Percentiles rank a stretch among this genome's conserved stretches.
These are phyloP conservation scores for Populus euphratica DNA, from an alignment of 345 rosid species.

Conservation along the genomic window DNA sequence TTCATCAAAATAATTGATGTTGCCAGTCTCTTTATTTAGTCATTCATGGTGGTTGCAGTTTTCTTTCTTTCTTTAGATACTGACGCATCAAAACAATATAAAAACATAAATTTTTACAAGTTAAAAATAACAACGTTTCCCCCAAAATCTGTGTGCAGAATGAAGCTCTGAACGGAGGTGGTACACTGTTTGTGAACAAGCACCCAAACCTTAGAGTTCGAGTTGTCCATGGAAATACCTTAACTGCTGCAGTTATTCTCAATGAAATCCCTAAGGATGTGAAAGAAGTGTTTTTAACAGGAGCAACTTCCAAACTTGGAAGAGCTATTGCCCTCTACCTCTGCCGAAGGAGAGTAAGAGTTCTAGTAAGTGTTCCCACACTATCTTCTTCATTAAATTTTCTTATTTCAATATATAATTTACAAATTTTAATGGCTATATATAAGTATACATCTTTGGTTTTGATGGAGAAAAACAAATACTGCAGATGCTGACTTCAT, in stretches of 20 bases:
- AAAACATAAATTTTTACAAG: background rate
- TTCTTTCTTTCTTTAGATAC: too few relatives aligned
- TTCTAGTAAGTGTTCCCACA: constrained; percentile 54
- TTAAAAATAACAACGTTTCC: background rate
- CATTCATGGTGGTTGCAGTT: too few relatives aligned
- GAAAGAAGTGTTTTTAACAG: constrained; percentile 79
- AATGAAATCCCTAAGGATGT: constrained; percentile 69
- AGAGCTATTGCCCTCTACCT: constrained; percentile 96
- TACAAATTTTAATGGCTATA: too few relatives aligned
- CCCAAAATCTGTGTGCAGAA: constrained; percentile 42
- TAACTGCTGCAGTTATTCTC: constrained; percentile 92
- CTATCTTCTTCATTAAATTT: background rate
- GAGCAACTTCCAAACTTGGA: constrained; percentile 98
- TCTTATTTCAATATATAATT: background rate
- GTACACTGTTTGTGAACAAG: constrained; percentile 81
- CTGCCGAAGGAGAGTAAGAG: constrained; percentile 67
- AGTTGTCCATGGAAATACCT: constrained; percentile 97
- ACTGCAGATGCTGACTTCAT: constrained; percentile 78
- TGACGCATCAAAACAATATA: too few relatives aligned
- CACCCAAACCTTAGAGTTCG: constrained; percentile 72
- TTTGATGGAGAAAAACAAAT: background rate
- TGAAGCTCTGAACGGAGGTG: constrained; percentile 94
- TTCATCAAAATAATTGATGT: too few relatives aligned
- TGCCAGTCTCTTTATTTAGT: too few relatives aligned
- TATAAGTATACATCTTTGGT: background rate